These are phyloP conservation scores for Bremia lactucae DNA, from an alignment of 352 stramenopile genomes.

Conservation along the genomic window DNA sequence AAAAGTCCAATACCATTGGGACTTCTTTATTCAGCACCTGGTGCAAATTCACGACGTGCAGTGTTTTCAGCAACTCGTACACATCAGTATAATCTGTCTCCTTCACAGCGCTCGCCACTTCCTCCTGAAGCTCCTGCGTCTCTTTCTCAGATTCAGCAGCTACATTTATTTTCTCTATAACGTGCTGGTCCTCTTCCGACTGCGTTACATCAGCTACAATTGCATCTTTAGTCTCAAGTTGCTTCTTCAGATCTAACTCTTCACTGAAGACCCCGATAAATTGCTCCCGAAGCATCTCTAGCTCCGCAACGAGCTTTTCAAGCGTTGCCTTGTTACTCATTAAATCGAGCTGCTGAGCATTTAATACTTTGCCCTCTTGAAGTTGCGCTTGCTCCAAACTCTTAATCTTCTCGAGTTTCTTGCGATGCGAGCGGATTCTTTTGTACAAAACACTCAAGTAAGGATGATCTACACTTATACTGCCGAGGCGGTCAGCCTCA, in stretches of 20 bases:
- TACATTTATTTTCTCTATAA: slow-evolving; percentile 1
- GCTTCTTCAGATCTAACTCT: slow-evolving; percentile 32
- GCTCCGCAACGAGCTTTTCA: slow-evolving; percentile 65
- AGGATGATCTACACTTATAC: slow-evolving; percentile 50
- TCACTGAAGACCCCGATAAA: slow-evolving; percentile 57
- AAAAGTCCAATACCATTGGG: slow-evolving; percentile 76
- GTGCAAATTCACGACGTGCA: slow-evolving; percentile 72
- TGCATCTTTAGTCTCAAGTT: slow-evolving; percentile 5
- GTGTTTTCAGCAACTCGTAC: slow-evolving; percentile 57
- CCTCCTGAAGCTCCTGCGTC: slow-evolving; percentile 1
- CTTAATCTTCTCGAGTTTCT: slow-evolving; percentile 84
- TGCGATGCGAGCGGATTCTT: slow-evolving; percentile 67
- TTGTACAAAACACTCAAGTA: slow-evolving; percentile 80
- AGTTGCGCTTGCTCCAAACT: slow-evolving; percentile 34
- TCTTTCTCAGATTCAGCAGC: background rate
- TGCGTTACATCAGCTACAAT: slow-evolving; percentile 3
- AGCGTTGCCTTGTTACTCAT: slow-evolving; percentile 49
- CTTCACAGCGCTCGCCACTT: background rate
- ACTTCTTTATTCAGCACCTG: slow-evolving; percentile 63
- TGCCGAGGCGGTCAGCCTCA: slow-evolving; percentile 28
- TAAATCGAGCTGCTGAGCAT: slow-evolving; percentile 67
- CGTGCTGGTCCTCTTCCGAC: slow-evolving; percentile 3
- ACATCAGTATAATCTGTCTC: slow-evolving; percentile 40
- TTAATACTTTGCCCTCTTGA: slow-evolving; percentile 50
- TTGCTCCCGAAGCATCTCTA: slow-evolving; percentile 67